Percentiles rank a stretch among this genome's conserved stretches.
phyloP scores from a whole-genome alignment of 257 asterid genomes.

The Gynochthodes officinalis region DNA sequence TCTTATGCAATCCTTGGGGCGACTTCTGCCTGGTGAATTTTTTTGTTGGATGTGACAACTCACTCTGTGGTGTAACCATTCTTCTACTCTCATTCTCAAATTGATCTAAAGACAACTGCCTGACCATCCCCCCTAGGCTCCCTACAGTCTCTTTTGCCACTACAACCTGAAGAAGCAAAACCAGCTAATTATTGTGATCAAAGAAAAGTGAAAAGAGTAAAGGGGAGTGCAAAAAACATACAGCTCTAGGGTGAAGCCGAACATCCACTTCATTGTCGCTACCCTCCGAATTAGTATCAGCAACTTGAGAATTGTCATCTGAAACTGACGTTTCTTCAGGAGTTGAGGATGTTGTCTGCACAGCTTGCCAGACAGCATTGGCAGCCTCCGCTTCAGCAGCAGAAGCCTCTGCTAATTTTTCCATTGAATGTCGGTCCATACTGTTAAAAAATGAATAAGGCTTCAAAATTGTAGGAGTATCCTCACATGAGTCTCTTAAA shows the following conservation, averaged over 20 bases:
- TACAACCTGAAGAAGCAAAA: slow-evolving; percentile 70
- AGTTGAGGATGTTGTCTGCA: slow-evolving; percentile 65
- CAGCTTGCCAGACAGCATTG: slow-evolving; percentile 92
- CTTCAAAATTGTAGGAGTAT: slow-evolving; percentile 6
- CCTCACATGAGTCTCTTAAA: slow-evolving; percentile 9
- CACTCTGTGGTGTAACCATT: slow-evolving; percentile 74
- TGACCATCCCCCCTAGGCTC: slow-evolving; percentile 94
- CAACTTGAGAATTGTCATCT: slow-evolving; percentile 67
- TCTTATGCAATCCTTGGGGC: slow-evolving; percentile 98
- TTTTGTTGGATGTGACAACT: slow-evolving; percentile 74
- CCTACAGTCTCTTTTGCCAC: slow-evolving; percentile 96
- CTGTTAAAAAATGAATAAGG: slow-evolving; percentile 33
- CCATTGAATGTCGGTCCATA: slow-evolving; percentile 76
- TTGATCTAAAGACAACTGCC: slow-evolving; percentile 96
- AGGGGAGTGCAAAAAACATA: slow-evolving; percentile 31
- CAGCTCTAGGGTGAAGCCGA: slow-evolving; percentile 97
- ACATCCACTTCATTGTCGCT: slow-evolving; percentile 83
- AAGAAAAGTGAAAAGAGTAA: slow-evolving; percentile 9
- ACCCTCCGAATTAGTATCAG: slow-evolving; percentile 71
- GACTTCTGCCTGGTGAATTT: slow-evolving; percentile 77
- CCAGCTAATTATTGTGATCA: slow-evolving; percentile 13
- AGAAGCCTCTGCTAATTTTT: slow-evolving; percentile 85
- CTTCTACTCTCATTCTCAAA: slow-evolving; percentile 98
- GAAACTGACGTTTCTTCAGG: slow-evolving; percentile 72
- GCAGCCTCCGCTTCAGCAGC: slow-evolving; percentile 99